Percentiles rank a stretch among this genome's conserved stretches.
phyloP scores from a whole-genome alignment of 192 early-diverging fungal genomes.

The Coemansia sp. region DNA sequence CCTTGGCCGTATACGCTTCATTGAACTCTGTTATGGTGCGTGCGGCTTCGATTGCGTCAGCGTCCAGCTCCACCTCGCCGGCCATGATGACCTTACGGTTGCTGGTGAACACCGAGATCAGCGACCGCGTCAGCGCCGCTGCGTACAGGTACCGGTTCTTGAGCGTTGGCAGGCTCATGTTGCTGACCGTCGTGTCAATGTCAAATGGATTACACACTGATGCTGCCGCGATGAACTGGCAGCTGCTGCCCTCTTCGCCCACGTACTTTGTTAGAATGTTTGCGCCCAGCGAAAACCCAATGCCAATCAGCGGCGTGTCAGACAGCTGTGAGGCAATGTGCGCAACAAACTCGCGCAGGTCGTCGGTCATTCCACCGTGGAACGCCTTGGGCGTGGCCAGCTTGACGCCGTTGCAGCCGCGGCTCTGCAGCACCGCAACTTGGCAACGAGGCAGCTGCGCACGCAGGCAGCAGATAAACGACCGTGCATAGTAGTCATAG shows the following conservation, averaged over 20 bases:
- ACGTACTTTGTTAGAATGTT: slow-evolving; percentile 91
- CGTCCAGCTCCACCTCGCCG: slow-evolving; percentile 38
- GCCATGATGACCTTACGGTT: slow-evolving; percentile 53
- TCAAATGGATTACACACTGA: slow-evolving; percentile 88
- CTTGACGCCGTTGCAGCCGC: slow-evolving; percentile 78
- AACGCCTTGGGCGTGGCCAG: slow-evolving; percentile 75
- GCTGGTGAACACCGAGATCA: slow-evolving; percentile 47
- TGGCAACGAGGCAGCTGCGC: slow-evolving; percentile 59
- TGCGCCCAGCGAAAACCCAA: slow-evolving; percentile 89
- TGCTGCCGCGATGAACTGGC: slow-evolving; percentile 70
- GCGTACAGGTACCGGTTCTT: slow-evolving; percentile 61
- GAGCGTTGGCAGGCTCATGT: slow-evolving; percentile 51
- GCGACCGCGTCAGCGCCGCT: slow-evolving; percentile 52
- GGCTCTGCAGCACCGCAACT: slow-evolving; percentile 79
- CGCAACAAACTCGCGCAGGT: slow-evolving; percentile 53
- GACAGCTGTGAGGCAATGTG: slow-evolving; percentile 51
- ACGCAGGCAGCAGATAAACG: slow-evolving; percentile 33
- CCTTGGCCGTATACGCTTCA: slow-evolving; percentile 62
- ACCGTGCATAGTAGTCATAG: slow-evolving; percentile 46
- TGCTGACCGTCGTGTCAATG: slow-evolving; percentile 53
- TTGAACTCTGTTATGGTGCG: slow-evolving; percentile 80
- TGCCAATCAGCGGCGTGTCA: slow-evolving; percentile 65
- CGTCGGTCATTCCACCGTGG: slow-evolving; percentile 77
- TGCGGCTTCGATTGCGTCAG: slow-evolving; percentile 47
- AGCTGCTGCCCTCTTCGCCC: slow-evolving; percentile 72